Conservation (phyloP, 2,329 filamentous ascomycete genomes). For the Alternaria triticimaculans region DNA sequence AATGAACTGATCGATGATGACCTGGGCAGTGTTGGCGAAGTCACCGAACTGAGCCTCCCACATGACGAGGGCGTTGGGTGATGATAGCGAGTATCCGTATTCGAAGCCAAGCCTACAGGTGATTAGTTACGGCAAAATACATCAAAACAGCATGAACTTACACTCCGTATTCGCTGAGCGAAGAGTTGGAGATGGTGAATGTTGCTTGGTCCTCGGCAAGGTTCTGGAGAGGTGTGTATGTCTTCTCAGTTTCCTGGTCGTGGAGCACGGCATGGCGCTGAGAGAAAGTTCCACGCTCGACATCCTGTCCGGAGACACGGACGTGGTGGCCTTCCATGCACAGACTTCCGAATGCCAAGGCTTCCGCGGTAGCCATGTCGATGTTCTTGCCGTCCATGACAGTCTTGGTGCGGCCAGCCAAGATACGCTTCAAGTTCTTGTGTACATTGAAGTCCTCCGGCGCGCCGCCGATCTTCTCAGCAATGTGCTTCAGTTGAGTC, state of each 20-base stretch:
- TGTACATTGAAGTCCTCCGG: slow-evolving; percentile 90
- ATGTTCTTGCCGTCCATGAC: slow-evolving; percentile 92
- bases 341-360: slow-evolving; percentile 89
- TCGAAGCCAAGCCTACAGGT: slow-evolving; percentile 82
- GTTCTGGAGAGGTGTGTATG: slow-evolving; percentile 90
- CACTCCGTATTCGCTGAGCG: slow-evolving; percentile 73
- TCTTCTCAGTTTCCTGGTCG: slow-evolving; percentile 92
- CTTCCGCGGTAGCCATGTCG: slow-evolving; percentile 97
- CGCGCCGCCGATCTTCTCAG: slow-evolving; percentile 74
- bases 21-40: slow-evolving; percentile 99
- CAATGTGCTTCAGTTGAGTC: slow-evolving; percentile 80
- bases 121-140: slow-evolving; percentile 28
- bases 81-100: slow-evolving; percentile 97
- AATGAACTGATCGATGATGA: slow-evolving; percentile 98
- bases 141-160: slow-evolving; percentile 48
- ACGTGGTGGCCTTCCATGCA: slow-evolving; percentile 95
- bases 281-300: slow-evolving; percentile 99
- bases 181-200: slow-evolving; percentile 97
- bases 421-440: slow-evolving; percentile 96
- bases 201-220: slow-evolving; percentile 90
- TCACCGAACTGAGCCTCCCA: slow-evolving; percentile 99
- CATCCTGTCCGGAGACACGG: slow-evolving; percentile 96
- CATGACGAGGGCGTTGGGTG: slow-evolving; percentile 96
- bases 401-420: slow-evolving; percentile 87
- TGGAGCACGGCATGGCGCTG: slow-evolving; percentile 97